Conservation (phyloP, 805 yeast genomes). For the Isabelozyma gotoi region DNA sequence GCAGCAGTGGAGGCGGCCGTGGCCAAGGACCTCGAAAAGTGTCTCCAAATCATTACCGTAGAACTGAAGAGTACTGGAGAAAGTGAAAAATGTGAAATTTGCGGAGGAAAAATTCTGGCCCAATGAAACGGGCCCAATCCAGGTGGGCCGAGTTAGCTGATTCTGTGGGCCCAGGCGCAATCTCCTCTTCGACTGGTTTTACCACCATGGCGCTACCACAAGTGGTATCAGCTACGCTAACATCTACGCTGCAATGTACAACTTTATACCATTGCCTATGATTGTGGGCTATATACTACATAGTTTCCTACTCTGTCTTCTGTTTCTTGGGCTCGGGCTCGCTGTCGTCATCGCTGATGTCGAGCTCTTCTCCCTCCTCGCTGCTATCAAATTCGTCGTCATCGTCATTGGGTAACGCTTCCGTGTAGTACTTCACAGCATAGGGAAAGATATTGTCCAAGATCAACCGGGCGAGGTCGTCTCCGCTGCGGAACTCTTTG, state of each 20-base stretch:
- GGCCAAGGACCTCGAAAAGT: slow-evolving; percentile 7
- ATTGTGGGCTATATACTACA: not conserved
- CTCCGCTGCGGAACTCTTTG: slow-evolving; percentile 77
- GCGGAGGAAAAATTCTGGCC: not conserved
- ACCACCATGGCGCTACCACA: no score
- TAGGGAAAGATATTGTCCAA: slow-evolving; percentile 82
- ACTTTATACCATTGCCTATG: no score
- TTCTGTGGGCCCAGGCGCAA: no score
- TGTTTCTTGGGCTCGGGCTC: slow-evolving; percentile 1
- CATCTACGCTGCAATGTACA: no score
- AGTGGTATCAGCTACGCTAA: no score
- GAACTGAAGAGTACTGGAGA: not conserved
- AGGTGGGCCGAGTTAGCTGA: no score
- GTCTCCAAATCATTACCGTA: slow-evolving; percentile 1
- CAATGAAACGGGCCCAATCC: no score
- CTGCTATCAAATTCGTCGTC: slow-evolving; percentile 34
- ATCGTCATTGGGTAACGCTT: slow-evolving; percentile 64
- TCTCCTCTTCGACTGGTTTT: no score
- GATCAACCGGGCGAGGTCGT: slow-evolving; percentile 68
- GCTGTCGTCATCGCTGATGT: slow-evolving; percentile 54
- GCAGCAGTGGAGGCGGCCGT: slow-evolving; percentile 6
- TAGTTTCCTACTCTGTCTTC: not conserved
- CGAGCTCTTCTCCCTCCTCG: slow-evolving; percentile 52
- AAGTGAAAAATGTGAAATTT: not conserved
- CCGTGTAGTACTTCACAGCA: slow-evolving; percentile 79